Conservation (phyloP, 1,139 yeast species). For the Kluyveromyces marxianus region DNA sequence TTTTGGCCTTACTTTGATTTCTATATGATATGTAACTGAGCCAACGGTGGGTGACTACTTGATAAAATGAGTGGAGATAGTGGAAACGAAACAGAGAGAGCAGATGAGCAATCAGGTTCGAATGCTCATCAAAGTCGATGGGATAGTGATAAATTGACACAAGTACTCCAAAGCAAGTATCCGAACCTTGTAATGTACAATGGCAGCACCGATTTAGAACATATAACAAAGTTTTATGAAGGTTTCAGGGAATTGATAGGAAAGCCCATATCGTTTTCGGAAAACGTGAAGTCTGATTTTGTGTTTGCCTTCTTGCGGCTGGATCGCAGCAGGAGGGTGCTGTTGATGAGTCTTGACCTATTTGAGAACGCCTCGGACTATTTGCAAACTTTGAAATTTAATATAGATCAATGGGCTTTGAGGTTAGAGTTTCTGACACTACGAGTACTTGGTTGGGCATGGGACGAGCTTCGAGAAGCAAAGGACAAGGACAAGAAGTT, state of each 20-base stretch:
- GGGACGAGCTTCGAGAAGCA: not conserved
- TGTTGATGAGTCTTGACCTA: not conserved
- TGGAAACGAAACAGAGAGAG: not conserved
- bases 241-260: not conserved
- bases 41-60: too few relatives aligned
- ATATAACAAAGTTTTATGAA: not conserved
- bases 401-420: not conserved
- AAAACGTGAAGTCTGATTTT: not conserved
- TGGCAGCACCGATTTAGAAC: not conserved
- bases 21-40: too few relatives aligned
- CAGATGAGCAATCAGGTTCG: not conserved
- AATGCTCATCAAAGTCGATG: not conserved
- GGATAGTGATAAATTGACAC: not conserved
- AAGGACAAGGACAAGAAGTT: not conserved
- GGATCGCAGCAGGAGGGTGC: not conserved
- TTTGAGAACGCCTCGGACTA: not conserved
- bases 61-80: too few relatives aligned
- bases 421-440: not conserved
- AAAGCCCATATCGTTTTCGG: not conserved
- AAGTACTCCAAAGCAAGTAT: not conserved
- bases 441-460: not conserved
- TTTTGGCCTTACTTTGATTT: too few relatives aligned
- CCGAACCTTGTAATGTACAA: not conserved
- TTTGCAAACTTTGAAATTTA: not conserved
- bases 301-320: not conserved